phyloP scores from a whole-genome alignment of 306 rosid genomes.

The Begonia masoniana region DNA sequence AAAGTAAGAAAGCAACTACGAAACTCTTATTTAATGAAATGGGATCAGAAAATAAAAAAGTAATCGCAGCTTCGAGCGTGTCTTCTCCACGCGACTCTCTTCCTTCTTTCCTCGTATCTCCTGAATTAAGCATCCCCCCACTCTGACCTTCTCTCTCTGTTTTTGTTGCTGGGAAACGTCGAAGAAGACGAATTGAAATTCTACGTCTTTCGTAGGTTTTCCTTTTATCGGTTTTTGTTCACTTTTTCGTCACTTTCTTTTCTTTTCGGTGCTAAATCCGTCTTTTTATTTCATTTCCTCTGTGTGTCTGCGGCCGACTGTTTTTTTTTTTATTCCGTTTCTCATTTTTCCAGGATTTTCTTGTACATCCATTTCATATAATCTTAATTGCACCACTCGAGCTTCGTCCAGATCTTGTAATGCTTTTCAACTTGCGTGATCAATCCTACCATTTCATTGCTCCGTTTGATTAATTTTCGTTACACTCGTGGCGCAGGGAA shows the following conservation, averaged over 20 bases:
- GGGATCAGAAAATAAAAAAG: too few species aligned
- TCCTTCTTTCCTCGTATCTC: not conserved
- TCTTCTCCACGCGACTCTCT: not conserved
- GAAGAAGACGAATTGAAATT: not conserved
- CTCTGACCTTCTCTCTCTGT: not conserved
- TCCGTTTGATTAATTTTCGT: not conserved
- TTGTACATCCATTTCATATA: not conserved
- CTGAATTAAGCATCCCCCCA: not conserved
- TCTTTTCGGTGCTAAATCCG: not conserved
- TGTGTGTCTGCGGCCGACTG: not conserved
- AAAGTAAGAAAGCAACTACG: too few species aligned
- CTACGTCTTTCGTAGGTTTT: not conserved
- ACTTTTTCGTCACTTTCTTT: not conserved
- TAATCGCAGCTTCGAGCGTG: too few species aligned
- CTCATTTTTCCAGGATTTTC: not conserved
- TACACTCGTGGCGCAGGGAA: constrained; percentile 23
- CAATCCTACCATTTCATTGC: constrained; percentile 3
- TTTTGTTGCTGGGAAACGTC: not conserved
- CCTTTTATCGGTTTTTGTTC: too few species aligned
- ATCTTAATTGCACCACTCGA: not conserved
- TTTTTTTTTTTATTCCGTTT: not conserved
- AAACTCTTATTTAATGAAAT: too few species aligned
- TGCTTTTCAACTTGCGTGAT: not conserved
- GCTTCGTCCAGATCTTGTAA: constrained; percentile 9
- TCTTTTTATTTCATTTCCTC: not conserved